A percentile compares a stretch with the other conserved stretches of the same genome.
phyloP scores from a whole-genome alignment of 148 eudicot species.

The Heliosperma pusillum region DNA sequence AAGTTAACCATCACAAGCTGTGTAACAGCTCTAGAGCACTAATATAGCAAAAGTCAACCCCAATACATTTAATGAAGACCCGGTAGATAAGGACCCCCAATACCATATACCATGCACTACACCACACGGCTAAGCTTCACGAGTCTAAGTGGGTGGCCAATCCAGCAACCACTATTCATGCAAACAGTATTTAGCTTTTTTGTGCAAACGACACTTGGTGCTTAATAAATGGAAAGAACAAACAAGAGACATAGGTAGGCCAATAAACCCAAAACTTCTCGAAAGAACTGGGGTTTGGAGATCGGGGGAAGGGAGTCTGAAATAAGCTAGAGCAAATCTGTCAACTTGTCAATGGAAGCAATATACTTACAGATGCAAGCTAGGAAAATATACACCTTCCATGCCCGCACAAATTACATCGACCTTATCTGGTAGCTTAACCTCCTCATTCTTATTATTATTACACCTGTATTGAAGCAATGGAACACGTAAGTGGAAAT shows the following conservation, averaged over 20 bases:
- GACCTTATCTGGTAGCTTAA: constrained; percentile 64
- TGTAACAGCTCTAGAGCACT: background rate
- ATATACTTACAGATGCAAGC: constrained; percentile 68
- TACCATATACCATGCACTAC: background rate
- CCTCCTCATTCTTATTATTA: constrained; percentile 39
- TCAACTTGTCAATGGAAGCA: background rate
- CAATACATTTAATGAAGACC: background rate
- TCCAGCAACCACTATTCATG: constrained; percentile 4
- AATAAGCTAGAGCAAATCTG: constrained; percentile 2
- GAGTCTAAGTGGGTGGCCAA: background rate
- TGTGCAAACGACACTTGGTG: background rate
- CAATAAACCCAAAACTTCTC: background rate
- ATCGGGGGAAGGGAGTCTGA: background rate
- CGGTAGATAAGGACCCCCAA: background rate
- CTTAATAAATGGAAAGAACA: background rate
- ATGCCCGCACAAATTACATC: constrained; percentile 66
- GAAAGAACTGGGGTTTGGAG: background rate
- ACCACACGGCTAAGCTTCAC: background rate
- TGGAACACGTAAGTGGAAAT: constrained; percentile 10
- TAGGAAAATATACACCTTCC: constrained; percentile 69
- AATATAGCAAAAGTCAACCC: background rate
- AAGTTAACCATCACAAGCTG: background rate
- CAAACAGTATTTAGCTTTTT: background rate
- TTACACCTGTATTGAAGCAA: constrained; percentile 31
- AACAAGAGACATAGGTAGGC: background rate